Base-by-base conservation (phyloP, 768 basidiomycete genomes). In the Lyophyllum atratum region DNA sequence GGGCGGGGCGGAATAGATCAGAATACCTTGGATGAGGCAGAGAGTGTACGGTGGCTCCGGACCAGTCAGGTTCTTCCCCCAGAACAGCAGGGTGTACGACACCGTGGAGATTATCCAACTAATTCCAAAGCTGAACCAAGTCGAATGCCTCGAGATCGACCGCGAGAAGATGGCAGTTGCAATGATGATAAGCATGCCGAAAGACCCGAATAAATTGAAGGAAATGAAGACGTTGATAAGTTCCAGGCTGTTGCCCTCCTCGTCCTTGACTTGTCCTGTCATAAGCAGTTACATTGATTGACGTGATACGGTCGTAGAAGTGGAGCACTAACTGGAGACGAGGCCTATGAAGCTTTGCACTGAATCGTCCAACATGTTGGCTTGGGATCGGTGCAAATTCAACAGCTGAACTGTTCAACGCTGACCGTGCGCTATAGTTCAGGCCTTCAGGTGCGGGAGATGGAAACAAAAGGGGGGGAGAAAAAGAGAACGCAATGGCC, bases 71-170 rank as follows among this genome's bases (percentile, higher is more conserved):
- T 62, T 47, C 1, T 69, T 69, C 2, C 59, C 51, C 59, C 68
- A 64, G 11, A 70, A 56, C 12, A 72, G 62, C 4, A 72, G 62
- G 14, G 65, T 61, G 58, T 68, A 72, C 10, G 70, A 68, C 10
- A 66, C 42, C 24, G 65, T 64, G 17, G 68, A 72, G 3, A 70
- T 66, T 9, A 68, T 63, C 70, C 70, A 72, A 11, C 67, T 67
- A 17, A 63, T 60, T 42, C 64, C 63, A 46, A 72, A 72, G 50
- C 66, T 72, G 34, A 64, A 68, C 70, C 70, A 72, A 12, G 68
- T 66, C 46, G 66, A 59, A 19, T 66, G 67, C n/a, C 70, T 65
- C 11, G 59, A 48, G 22, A 59, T 64, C 10, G 54, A 60, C 14
- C 48, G 48, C 8, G 66, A 61, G n/a, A 62, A 60, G 24, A 63